Conservation (phyloP, 1,139 yeast genomes). For the Pichia sp. region DNA sequence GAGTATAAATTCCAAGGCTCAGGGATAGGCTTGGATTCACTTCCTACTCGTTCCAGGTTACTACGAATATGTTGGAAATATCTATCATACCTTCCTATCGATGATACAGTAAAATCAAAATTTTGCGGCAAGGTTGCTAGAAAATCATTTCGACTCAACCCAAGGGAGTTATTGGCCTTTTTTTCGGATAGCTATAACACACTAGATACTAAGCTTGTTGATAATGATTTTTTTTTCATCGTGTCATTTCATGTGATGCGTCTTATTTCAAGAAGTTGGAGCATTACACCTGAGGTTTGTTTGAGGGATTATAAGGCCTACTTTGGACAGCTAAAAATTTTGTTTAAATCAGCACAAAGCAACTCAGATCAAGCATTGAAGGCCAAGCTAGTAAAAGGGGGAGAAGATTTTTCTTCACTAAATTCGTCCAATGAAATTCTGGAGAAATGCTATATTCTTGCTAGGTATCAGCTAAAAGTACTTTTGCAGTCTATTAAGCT, state of each 20-base stretch:
- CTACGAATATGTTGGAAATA: constrained; percentile 8
- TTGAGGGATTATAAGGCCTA: background rate
- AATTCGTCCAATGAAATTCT: background rate
- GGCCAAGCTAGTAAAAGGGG: background rate
- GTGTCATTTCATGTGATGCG: constrained; percentile 12
- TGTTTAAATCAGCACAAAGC: background rate
- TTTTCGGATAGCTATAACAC: too few relatives aligned
- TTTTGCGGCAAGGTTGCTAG: constrained; percentile 5
- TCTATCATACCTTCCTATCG: constrained; percentile 1
- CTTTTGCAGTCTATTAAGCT: background rate
- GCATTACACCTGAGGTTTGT: constrained; percentile 3
- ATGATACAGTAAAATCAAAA: background rate
- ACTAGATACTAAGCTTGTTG: too few relatives aligned
- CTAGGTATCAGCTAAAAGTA: constrained; percentile 8
- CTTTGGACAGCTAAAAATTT: background rate
- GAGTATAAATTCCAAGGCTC: constrained; percentile 11
- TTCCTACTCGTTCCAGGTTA: constrained; percentile 6
- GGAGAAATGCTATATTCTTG: constrained; percentile 10
- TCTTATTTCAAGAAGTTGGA: constrained; percentile 8
- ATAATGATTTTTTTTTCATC: constrained; percentile 1
- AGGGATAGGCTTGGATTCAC: constrained; percentile 13
- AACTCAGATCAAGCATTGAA: background rate
- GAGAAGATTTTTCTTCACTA: background rate
- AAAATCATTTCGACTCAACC: background rate
- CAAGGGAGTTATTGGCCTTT: constrained; percentile 7